These are phyloP conservation scores for Ophiosphaerella herpotricha DNA, from an alignment of 2,329 filamentous ascomycete species.

Conservation along the genomic window DNA sequence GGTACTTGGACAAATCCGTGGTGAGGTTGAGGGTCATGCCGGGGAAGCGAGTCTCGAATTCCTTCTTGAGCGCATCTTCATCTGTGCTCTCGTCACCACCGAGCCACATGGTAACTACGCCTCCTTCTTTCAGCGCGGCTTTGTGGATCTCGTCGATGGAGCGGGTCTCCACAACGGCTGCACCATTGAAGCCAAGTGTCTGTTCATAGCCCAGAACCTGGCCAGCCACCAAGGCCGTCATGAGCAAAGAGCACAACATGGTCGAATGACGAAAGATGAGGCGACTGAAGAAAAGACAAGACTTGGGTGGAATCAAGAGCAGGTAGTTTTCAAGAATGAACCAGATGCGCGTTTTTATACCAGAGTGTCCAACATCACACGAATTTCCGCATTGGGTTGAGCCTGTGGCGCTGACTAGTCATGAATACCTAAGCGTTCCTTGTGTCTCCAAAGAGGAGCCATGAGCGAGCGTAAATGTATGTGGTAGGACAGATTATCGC, in stretches of 20 bases:
- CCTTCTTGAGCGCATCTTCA: conserved; percentile 47
- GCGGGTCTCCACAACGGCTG: conserved; percentile 47
- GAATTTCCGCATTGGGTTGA: no score
- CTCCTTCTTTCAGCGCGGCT: conserved; percentile 55
- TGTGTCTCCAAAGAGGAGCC: no score
- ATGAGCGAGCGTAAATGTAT: no score
- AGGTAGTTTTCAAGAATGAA: no score
- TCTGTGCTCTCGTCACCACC: conserved; percentile 55
- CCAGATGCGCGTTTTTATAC: no score
- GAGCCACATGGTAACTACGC: conserved; percentile 54
- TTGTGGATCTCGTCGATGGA: conserved; percentile 57
- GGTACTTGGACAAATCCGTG: conserved; percentile 62
- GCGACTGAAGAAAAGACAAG: not conserved
- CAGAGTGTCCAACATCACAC: no score
- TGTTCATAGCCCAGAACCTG: not conserved
- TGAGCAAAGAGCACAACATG: not conserved
- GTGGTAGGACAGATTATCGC: no score
- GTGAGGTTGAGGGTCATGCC: conserved; percentile 59
- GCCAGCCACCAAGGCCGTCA: not conserved
- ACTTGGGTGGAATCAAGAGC: not conserved
- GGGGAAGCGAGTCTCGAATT: conserved; percentile 56
- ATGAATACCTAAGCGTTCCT: no score
- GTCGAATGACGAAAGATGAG: not conserved
- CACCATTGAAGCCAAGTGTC: conserved; percentile 2
- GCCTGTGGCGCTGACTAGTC: no score